phyloP scores from a whole-genome alignment of 352 stramenopile genomes.

The Pseudoperonospora humuli region DNA sequence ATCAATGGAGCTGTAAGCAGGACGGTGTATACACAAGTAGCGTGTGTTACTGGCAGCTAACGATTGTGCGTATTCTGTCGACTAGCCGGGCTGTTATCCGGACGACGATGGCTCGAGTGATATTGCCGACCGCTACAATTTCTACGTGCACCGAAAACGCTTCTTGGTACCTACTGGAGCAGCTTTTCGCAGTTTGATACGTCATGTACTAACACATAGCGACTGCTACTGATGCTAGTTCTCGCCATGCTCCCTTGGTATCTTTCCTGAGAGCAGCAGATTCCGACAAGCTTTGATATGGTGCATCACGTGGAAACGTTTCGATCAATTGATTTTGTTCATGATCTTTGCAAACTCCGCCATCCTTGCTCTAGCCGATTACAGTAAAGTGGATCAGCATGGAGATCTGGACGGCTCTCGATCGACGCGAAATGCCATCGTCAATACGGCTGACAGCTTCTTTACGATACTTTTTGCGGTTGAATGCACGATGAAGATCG shows the following conservation, averaged over 20 bases:
- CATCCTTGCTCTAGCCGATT: constrained; percentile 75
- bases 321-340: constrained; percentile 81
- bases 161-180: constrained; percentile 56
- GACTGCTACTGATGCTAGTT: constrained; percentile 26
- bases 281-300: constrained; percentile 54
- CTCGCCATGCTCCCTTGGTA: constrained; percentile 40
- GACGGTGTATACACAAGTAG: too few relatives aligned
- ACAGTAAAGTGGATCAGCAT: constrained; percentile 48
- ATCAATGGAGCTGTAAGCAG: constrained; percentile 21
- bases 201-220: too few relatives aligned
- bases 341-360: constrained; percentile 79
- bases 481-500: constrained; percentile 86
- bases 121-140: constrained; percentile 55
- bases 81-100: constrained; percentile 46
- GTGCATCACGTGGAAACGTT: constrained; percentile 64
- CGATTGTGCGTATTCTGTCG: too few relatives aligned
- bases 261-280: constrained; percentile 39
- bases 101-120: constrained; percentile 43
- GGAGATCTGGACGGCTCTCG: too few relatives aligned
- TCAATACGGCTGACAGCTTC: constrained; percentile 37
- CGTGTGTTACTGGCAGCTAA: too few relatives aligned
- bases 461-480: constrained; percentile 76
- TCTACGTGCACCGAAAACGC: constrained; percentile 48
- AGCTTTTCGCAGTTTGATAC: too few relatives aligned
- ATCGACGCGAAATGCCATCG: constrained; percentile 41